These are phyloP conservation scores for Penicillium sp. DNA, from an alignment of 2,329 filamentous ascomycete species.

Conservation along the genomic window DNA sequence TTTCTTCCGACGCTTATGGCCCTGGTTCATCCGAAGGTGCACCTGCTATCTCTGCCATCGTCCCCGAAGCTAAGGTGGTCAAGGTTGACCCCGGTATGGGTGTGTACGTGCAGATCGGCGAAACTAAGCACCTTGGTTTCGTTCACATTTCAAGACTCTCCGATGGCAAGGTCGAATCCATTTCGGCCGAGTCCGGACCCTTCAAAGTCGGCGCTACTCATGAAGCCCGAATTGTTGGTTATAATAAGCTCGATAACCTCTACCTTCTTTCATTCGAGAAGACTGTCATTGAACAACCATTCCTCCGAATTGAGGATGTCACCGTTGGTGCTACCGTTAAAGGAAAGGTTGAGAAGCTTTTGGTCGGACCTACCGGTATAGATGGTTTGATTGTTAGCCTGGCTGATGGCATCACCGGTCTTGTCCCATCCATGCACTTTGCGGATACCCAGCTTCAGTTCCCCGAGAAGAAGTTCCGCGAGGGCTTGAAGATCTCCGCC, in stretches of 20 bases:
- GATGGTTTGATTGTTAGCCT: conserved; percentile 79
- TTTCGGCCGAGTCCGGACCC: conserved; percentile 72
- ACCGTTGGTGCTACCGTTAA: conserved; percentile 76
- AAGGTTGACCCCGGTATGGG: conserved; percentile 79
- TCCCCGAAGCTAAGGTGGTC: conserved; percentile 75
- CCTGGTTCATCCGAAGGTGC: conserved; percentile 47
- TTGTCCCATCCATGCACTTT: conserved; percentile 84
- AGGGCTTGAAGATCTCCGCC: conserved; percentile 79
- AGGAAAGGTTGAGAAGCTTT: conserved; percentile 78
- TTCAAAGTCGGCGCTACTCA: conserved; percentile 78
- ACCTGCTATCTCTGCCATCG: conserved; percentile 60
- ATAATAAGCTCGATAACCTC: conserved; percentile 80
- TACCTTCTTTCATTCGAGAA: conserved; percentile 84
- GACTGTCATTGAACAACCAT: conserved; percentile 79
- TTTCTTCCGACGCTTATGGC: conserved; percentile 44
- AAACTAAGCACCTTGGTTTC: conserved; percentile 70
- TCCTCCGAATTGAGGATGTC: conserved; percentile 88
- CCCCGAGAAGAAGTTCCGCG: conserved; percentile 93
- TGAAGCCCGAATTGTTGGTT: conserved; percentile 77
- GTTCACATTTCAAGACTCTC: conserved; percentile 92
- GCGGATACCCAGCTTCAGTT: conserved; percentile 85
- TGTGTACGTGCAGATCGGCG: conserved; percentile 71
- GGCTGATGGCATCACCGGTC: conserved; percentile 81
- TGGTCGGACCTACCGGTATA: conserved; percentile 75
- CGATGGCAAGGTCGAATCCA: conserved; percentile 80